Percentiles rank a stretch among this genome's conserved stretches.
phyloP scores from a whole-genome alignment of 2,329 filamentous ascomycete species.

The Exophiala lecanii-corni region DNA sequence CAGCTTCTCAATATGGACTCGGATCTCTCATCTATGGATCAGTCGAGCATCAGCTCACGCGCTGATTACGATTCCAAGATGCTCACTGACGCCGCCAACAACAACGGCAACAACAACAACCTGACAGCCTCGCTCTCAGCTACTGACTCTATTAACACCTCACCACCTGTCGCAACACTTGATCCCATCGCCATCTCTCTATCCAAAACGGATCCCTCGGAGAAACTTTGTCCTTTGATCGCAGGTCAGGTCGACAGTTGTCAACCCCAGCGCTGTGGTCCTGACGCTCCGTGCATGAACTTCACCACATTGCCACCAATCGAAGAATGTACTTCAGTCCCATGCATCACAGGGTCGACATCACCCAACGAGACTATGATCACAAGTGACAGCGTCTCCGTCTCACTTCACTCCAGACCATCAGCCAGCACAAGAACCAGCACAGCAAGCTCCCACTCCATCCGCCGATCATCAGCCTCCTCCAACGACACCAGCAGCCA shows the following conservation, averaged over 20 bases:
- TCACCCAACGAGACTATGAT: slow-evolving; percentile 21
- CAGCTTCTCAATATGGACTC: slow-evolving; percentile 24
- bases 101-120: slow-evolving; percentile 6
- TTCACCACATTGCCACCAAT: slow-evolving; percentile 26
- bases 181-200: slow-evolving; percentile 19
- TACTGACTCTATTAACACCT: slow-evolving; percentile 19
- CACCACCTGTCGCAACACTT: slow-evolving; percentile 15
- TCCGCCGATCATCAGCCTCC: slow-evolving; percentile 12
- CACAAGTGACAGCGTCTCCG: slow-evolving; percentile 20
- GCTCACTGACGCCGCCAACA: slow-evolving; percentile 18
- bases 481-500: slow-evolving; percentile 11
- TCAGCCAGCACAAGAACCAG: slow-evolving; percentile 13
- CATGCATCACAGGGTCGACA: slow-evolving; percentile 17
- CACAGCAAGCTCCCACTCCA: background rate
- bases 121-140: slow-evolving; percentile 14
- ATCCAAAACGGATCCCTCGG: slow-evolving; percentile 13
- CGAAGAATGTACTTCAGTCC: slow-evolving; percentile 26
- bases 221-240: slow-evolving; percentile 25
- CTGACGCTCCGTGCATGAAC: slow-evolving; percentile 26
- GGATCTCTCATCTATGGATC: slow-evolving; percentile 22
- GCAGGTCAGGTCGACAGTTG: slow-evolving; percentile 24
- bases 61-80: slow-evolving; percentile 20
- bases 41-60: slow-evolving; percentile 23
- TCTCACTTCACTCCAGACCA: slow-evolving; percentile 18
- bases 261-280: slow-evolving; percentile 23